Evolutionary conservation across 2,329 filamentous ascomycete species (phyloP), one percentile per base, ranked within the genome.

Genomic region (Drechslerella coelobrocha): DNA sequence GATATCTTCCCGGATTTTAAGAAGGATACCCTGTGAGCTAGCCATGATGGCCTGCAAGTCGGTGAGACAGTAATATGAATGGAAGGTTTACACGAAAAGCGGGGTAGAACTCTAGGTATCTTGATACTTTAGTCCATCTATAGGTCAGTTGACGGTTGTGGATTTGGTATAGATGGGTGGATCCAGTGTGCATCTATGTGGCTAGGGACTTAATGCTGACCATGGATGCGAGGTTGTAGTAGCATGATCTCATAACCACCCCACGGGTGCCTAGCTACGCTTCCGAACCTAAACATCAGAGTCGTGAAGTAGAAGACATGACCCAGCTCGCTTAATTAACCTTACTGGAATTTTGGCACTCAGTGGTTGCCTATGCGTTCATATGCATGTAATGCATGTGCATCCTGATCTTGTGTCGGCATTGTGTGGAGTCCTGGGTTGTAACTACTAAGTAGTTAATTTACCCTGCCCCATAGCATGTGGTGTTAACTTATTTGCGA

Each of bases 1-100:
- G 55, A 68, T 62, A 71, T 63, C 59, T 63, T 71, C 48, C 66
- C 66, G 48, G 66, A 60, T 71, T 71, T 71, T 53, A 39, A 71
- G 66, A 63, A 71, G 53, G 29, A 51, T 54, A 23, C 14, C 47
- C 29, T 31, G 10, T 9, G 47, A 27, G 12, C 23, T 51, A 31
- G 47, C 14, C 9, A 31, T n/a, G 7, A 51, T 14, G 59, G 29
- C 31, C 17, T 54, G 54, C 31, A 24, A 55, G 17, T 39, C 55
- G 55, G 29, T 43, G 17, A 43, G 47, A 23, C 9, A 41, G 12
- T 43, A 47, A 23, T 7, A 19, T 29, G 10, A 23, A 39, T n/a
- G 66, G 66, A 63, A 71, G 45, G 59, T 59, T 63, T 63, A 71
- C 52, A 63, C 66, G 66, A 60, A 31, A 41, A 63, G 66, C 66